Evolutionary conservation across 2,329 filamentous ascomycete genomes (phyloP).

Genomic region (Beauveria medogensis): DNA sequence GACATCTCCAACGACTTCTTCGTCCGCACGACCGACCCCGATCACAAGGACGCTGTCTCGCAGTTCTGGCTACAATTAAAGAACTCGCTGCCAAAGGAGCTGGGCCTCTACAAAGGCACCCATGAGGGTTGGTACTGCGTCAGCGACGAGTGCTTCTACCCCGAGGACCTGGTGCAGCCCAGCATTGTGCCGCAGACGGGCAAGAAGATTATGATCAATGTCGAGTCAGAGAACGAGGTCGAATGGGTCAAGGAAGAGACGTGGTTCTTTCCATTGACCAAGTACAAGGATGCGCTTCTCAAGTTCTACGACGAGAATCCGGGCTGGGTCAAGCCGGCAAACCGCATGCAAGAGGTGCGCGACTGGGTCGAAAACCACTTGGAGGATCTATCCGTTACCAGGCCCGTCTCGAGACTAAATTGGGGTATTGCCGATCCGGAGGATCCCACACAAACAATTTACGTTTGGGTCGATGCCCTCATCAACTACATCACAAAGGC

Average conservation of each 20-base stretch:
- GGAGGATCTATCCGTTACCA: constrained; percentile 81
- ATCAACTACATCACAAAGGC: constrained; percentile 88
- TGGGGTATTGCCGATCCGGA: constrained; percentile 90
- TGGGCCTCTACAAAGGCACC: constrained; percentile 74
- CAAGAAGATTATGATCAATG: constrained; percentile 70
- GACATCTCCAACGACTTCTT: constrained; percentile 76
- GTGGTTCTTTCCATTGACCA: constrained; percentile 88
- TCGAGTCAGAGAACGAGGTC: constrained; percentile 84
- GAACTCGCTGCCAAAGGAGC: constrained; percentile 42
- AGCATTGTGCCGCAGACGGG: constrained; percentile 74
- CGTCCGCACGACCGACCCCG: constrained; percentile 79
- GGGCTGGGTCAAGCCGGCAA: constrained; percentile 63
- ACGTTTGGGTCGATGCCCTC: constrained; percentile 95
- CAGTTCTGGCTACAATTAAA: constrained; percentile 81
- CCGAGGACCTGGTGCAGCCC: constrained; percentile 63
- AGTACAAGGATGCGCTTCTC: constrained; percentile 69
- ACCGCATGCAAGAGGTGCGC: constrained; percentile 71
- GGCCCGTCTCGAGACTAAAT: constrained; percentile 65
- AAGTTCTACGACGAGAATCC: constrained; percentile 73
- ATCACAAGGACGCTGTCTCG: constrained; percentile 77
- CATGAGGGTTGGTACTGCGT: constrained; percentile 97
- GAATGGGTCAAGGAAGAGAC: constrained; percentile 92
- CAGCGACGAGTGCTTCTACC: constrained; percentile 94
- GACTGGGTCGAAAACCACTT: constrained; percentile 69
- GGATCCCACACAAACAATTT: constrained; percentile 82